Evolutionary conservation across 2,329 filamentous ascomycete genomes (phyloP), one percentile per base, ranked within the genome.

Genomic region (Atkinsonella hypoxylon): DNA sequence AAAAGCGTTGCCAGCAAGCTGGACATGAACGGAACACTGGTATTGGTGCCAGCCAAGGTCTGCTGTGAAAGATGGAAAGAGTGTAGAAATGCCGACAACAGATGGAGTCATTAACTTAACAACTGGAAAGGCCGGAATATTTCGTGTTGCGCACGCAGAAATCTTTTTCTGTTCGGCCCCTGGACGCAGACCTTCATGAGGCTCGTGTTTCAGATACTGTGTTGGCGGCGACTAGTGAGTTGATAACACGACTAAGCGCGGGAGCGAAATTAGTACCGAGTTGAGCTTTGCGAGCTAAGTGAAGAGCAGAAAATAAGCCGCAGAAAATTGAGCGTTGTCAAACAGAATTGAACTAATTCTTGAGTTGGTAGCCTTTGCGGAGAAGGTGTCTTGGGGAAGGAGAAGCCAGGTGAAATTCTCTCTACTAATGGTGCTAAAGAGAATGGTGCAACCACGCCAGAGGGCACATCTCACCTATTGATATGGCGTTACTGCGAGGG

Each of bases 151-250:
- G 30, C 41, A 42, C 12, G 30, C 18, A 39, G 39, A 20, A 22
- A 22, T 15, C 10, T 12, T 39, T 30, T 15, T 39, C 8, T n/a
- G 22, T 31, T 17, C 32, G 18, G 18, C 48, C 46, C 42, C 48
- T 47, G 44, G 46, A 48, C 49, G 32, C 39, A 45, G 41, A 47
- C 11, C 17, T 31, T 43, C 17, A 30, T 43, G 45, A 38, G 30
- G 32, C 13, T 18, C 45, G 41, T 44, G 49, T 53, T 51, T 53
- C 49, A 51, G 42, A 49, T 46, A 11, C 22, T 30, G 26, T 22
- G 49, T 45, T 41, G 49, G 40, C 41, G 13, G 30, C 34, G n/a
- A 46, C 17, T 17, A 22, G 41, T 45, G 41, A 45, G 13, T n/a
- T 40, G 46, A 48, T 36, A 42, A 36, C 30, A 36, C 30, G 46